phyloP scores from a whole-genome alignment of 208 protist genomes.

The Leishmania turanica region DNA sequence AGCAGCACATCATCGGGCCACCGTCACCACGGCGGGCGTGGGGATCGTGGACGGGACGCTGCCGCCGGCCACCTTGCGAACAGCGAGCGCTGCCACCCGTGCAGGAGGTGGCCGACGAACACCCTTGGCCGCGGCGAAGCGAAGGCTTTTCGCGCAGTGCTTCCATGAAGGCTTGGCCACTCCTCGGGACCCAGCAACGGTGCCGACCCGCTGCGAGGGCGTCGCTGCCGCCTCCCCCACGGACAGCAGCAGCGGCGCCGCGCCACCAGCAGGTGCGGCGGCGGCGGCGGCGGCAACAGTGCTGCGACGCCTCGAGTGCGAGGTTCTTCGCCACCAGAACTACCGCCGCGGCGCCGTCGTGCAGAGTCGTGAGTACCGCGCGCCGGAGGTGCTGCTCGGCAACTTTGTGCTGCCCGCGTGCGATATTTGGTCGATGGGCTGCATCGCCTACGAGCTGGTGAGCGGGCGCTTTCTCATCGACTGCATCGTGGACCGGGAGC shows the following conservation, averaged over 20 bases:
- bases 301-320: constrained; percentile 36
- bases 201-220: background rate
- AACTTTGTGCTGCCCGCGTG: constrained; percentile 53
- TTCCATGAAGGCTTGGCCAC: background rate
- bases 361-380: constrained; percentile 84
- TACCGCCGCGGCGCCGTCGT: constrained; percentile 48
- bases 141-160: background rate
- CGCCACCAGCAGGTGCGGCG: background rate
- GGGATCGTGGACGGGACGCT: background rate
- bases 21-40: background rate
- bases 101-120: background rate
- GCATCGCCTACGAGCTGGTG: constrained; percentile 83
- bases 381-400: constrained; percentile 79
- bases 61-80: constrained; percentile 13
- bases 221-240: background rate
- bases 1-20: background rate
- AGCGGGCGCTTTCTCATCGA: constrained; percentile 73
- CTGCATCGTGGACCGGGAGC: constrained; percentile 23
- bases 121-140: background rate
- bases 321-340: constrained; percentile 41
- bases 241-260: background rate
- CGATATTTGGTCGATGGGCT: constrained; percentile 83
- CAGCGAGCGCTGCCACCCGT: constrained; percentile 30
- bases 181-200: background rate
- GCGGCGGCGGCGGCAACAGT: background rate